Conservation (phyloP, 306 rosid species). For the Rubus parviflorus region DNA sequence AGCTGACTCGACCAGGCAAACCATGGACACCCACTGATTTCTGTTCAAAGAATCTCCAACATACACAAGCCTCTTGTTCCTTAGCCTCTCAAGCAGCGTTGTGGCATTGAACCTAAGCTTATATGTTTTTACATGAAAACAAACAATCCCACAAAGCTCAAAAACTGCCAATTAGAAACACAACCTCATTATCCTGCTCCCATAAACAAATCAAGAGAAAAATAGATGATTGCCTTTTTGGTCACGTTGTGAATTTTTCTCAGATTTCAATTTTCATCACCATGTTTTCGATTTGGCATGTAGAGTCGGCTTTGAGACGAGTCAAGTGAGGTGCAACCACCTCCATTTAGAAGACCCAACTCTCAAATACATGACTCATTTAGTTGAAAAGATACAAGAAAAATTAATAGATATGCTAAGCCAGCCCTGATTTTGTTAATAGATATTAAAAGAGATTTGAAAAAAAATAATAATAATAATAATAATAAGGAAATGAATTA, state of each 20-base stretch:
- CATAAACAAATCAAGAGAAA: not conserved
- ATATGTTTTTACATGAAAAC: slow-evolving; percentile 52
- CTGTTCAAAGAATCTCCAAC: slow-evolving; percentile 91
- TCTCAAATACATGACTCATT: too few species aligned
- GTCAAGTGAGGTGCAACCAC: too few species aligned
- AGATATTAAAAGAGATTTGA: too few species aligned
- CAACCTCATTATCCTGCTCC: not conserved
- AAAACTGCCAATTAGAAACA: slow-evolving; percentile 24
- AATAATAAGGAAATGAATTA: not conserved
- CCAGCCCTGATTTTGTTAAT: too few species aligned
- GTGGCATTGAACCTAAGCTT: slow-evolving; percentile 80
- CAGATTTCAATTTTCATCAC: not conserved
- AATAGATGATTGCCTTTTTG: not conserved
- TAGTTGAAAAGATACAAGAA: too few species aligned
- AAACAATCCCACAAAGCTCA: slow-evolving; percentile 58
- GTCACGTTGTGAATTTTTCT: not conserved
- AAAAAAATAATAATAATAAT: too few species aligned
- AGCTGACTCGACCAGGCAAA: slow-evolving; percentile 63
- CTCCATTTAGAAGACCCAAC: too few species aligned
- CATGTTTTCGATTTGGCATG: too few species aligned
- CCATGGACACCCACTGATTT: slow-evolving; percentile 96
- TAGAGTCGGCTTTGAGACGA: too few species aligned
- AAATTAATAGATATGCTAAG: too few species aligned
- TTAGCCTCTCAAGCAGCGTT: slow-evolving; percentile 63
- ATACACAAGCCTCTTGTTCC: slow-evolving; percentile 81